phyloP scores from a whole-genome alignment of 2,329 filamentous ascomycete genomes.

The Claviceps spartinae region DNA sequence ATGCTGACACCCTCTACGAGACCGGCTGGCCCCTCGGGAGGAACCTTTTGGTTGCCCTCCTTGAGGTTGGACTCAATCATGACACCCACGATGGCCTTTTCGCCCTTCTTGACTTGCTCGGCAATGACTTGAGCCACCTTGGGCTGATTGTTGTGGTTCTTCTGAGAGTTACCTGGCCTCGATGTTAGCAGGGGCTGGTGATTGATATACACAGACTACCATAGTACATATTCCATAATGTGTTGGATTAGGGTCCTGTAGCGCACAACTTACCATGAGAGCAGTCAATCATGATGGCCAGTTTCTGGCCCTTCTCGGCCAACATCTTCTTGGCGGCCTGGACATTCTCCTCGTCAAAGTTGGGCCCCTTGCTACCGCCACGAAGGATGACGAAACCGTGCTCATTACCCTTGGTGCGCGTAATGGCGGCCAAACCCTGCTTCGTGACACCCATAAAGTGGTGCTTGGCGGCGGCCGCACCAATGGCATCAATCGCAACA shows the following conservation, averaged over 20 bases:
- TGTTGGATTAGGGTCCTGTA: too few relatives aligned
- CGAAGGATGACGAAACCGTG: slow-evolving; percentile 95
- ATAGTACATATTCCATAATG: too few relatives aligned
- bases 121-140: slow-evolving; percentile 54
- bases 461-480: slow-evolving; percentile 70
- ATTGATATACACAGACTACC: too few relatives aligned
- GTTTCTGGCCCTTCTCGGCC: slow-evolving; percentile 66
- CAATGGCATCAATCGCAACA: slow-evolving; percentile 92
- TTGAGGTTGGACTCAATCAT: slow-evolving; percentile 99
- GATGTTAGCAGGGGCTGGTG: not conserved
- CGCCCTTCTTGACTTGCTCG: slow-evolving; percentile 76
- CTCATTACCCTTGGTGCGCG: slow-evolving; percentile 83
- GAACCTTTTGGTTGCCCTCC: slow-evolving; percentile 81
- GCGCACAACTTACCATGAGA: slow-evolving; percentile 60
- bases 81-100: slow-evolving; percentile 81
- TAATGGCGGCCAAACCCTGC: slow-evolving; percentile 90
- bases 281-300: slow-evolving; percentile 96
- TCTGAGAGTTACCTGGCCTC: slow-evolving; percentile 73
- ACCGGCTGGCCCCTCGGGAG: slow-evolving; percentile 60
- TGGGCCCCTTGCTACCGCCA: slow-evolving; percentile 82
- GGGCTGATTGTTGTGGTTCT: slow-evolving; percentile 95
- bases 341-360: slow-evolving; percentile 81
- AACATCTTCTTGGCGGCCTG: slow-evolving; percentile 65
- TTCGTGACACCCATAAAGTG: slow-evolving; percentile 99
- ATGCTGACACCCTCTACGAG: slow-evolving; percentile 87